Conservation (phyloP, 2,329 filamentous ascomycete genomes). For the Colletotrichum viniferum region DNA sequence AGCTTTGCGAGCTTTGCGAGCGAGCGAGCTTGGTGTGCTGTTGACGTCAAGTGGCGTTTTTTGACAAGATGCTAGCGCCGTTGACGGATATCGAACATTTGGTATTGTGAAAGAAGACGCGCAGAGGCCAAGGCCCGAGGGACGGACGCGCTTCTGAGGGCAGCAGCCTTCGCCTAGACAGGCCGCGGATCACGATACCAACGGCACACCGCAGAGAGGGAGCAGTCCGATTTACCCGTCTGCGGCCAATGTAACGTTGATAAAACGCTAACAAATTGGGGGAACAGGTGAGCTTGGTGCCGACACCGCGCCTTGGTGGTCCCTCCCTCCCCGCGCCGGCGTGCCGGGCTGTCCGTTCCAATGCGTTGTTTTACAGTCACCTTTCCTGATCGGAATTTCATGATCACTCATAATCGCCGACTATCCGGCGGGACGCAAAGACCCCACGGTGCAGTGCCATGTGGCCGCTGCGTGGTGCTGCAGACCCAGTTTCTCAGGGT, state of each 20-base stretch:
- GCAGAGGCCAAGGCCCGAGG: not conserved
- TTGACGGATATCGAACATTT: not conserved
- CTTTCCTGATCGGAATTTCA: not conserved
- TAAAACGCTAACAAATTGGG: not conserved
- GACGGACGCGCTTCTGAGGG: not conserved
- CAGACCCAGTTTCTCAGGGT: not conserved
- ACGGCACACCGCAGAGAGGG: not conserved
- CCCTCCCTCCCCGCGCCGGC: not conserved
- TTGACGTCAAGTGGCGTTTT: not conserved
- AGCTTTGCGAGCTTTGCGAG: not conserved
- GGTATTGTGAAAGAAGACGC: not conserved
- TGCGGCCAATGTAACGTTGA: slow-evolving; percentile 10
- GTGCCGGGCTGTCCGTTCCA: not conserved
- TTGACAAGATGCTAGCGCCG: not conserved
- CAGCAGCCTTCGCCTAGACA: not conserved
- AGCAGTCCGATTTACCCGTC: not conserved
- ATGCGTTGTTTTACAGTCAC: not conserved
- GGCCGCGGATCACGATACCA: not conserved
- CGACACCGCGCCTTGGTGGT: not conserved
- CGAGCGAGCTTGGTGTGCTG: not conserved
- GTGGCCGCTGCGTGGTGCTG: not conserved
- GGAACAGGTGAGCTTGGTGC: not conserved
- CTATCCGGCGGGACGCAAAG: not conserved
- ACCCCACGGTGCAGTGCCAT: not conserved
- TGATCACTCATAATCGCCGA: not conserved